phyloP scores from a whole-genome alignment of 257 asterid genomes.

The Lavandula angustifolia region DNA sequence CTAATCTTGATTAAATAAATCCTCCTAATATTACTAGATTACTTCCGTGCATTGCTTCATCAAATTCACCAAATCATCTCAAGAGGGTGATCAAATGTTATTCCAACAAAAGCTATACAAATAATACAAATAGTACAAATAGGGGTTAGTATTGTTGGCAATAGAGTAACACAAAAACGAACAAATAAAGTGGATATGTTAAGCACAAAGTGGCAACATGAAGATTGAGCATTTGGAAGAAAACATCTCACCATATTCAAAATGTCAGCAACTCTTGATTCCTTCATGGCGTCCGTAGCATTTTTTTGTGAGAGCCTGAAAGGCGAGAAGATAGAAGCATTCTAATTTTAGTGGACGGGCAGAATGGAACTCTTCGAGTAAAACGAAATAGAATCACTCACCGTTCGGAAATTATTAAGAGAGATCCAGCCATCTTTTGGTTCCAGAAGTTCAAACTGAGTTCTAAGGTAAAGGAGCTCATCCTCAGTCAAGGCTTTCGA shows the following conservation, averaged over 20 bases:
- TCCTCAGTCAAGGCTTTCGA: conserved; percentile 89
- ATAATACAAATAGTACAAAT: too few relatives aligned
- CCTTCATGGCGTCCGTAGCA: conserved; percentile 93
- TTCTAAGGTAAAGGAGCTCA: conserved; percentile 72
- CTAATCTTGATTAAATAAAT: too few relatives aligned
- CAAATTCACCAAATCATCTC: too few relatives aligned
- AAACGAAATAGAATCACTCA: conserved; percentile 38
- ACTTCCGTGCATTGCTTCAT: too few relatives aligned
- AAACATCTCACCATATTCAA: conserved; percentile 66
- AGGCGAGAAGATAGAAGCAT: not conserved
- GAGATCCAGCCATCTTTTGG: conserved; percentile 76
- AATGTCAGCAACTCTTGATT: conserved; percentile 81
- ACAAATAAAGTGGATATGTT: not conserved
- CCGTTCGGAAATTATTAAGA: conserved; percentile 75
- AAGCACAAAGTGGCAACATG: too few relatives aligned
- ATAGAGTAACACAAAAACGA: too few relatives aligned
- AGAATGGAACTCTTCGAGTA: not conserved
- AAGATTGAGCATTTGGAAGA: too few relatives aligned
- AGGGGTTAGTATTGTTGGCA: too few relatives aligned
- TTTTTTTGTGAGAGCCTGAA: conserved; percentile 76
- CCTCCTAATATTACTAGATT: too few relatives aligned
- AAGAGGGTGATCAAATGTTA: too few relatives aligned
- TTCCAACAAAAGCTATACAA: too few relatives aligned
- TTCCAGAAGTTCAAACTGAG: conserved; percentile 73
- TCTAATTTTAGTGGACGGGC: not conserved